Evolutionary conservation across 139 green algal species (phyloP), one percentile per base, ranked within the genome.

Genomic region (Astrephomene gubernaculifera): DNA sequence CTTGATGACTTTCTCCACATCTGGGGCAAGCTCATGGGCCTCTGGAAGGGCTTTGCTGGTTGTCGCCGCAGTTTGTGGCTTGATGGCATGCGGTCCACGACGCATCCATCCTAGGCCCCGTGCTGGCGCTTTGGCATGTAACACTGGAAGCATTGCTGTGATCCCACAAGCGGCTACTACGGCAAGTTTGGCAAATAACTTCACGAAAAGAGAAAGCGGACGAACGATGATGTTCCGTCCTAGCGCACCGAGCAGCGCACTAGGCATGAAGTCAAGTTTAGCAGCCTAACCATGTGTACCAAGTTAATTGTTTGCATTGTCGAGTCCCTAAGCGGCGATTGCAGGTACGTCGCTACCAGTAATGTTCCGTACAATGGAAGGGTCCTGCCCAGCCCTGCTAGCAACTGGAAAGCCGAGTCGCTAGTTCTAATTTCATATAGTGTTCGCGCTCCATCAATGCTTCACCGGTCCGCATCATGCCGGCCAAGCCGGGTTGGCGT

Each of bases 1-100:
- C 27, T 22, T 27, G 29, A 86, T 86, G 29, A 86, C 14, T 38
- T 29, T 35, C 44, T 86, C 79, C 25, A 86, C 79, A 21, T 84
- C 78, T 5, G 78, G 43, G 2, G 61, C 31, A 1, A 84, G 63
- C 63, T 84, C 78, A 5, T 84, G 78, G 1, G 49, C 31, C 17
- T 52, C 25, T 14, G 63, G 5, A 2, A 1, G 29, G 4, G n/a
- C 29, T 17, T 8, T 29, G 2, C 25, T 27, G 17, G 3, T 4
- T 6, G 36, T 1, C 1, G 35, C 2, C 6, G 36, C 39, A n/a
- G 35, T n/a, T 19, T 43, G 61, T 17, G 41, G 24, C 7, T 74
- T 61, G 5, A 36, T 33, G 41, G 2, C 21, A 2, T 29, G 53
- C 14, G 35, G 9, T 31, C 52, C 35, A 5, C 74, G 74, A 49